Percentiles rank a stretch among this genome's conserved stretches.
Conservation (phyloP, 129 eudicot species). For the Flaveria brownii region DNA sequence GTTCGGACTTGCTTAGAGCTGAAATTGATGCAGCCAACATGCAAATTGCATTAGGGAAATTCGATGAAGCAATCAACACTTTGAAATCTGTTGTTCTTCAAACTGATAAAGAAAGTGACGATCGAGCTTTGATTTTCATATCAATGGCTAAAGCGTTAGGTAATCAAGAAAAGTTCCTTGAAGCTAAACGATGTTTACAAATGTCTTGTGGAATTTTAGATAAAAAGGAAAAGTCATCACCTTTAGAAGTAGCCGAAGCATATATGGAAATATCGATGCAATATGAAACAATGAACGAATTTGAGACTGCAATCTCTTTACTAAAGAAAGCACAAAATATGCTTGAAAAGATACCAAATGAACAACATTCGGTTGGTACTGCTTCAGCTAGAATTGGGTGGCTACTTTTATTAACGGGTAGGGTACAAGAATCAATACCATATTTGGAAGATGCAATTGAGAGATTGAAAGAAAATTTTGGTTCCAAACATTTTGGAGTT, state of each 20-base stretch:
- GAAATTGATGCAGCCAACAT: slow-evolving; percentile 92
- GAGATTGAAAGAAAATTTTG: slow-evolving; percentile 81
- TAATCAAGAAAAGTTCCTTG: slow-evolving; percentile 63
- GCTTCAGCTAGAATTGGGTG: slow-evolving; percentile 90
- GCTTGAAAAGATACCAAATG: slow-evolving; percentile 80
- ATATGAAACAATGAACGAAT: slow-evolving; percentile 77
- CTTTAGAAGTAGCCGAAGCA: slow-evolving; percentile 65
- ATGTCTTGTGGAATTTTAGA: slow-evolving; percentile 63
- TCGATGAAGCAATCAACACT: slow-evolving; percentile 67
- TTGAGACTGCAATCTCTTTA: slow-evolving; percentile 77
- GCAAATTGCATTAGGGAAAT: slow-evolving; percentile 85
- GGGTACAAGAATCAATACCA: slow-evolving; percentile 66
- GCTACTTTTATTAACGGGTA: slow-evolving; percentile 78
- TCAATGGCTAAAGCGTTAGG: slow-evolving; percentile 88
- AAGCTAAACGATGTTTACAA: slow-evolving; percentile 74
- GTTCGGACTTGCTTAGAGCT: slow-evolving; percentile 71
- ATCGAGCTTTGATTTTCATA: slow-evolving; percentile 73
- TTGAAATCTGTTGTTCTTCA: slow-evolving; percentile 64
- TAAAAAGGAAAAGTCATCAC: slow-evolving; percentile 54
- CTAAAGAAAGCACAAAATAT: slow-evolving; percentile 65
- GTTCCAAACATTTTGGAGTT: slow-evolving; percentile 82
- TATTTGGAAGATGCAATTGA: slow-evolving; percentile 89
- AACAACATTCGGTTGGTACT: slow-evolving; percentile 80
- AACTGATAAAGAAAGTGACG: slow-evolving; percentile 78
- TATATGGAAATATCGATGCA: slow-evolving; percentile 82